Evolutionary conservation across 352 stramenopile genomes (phyloP).

Genomic region (Pythium brachiatum): DNA sequence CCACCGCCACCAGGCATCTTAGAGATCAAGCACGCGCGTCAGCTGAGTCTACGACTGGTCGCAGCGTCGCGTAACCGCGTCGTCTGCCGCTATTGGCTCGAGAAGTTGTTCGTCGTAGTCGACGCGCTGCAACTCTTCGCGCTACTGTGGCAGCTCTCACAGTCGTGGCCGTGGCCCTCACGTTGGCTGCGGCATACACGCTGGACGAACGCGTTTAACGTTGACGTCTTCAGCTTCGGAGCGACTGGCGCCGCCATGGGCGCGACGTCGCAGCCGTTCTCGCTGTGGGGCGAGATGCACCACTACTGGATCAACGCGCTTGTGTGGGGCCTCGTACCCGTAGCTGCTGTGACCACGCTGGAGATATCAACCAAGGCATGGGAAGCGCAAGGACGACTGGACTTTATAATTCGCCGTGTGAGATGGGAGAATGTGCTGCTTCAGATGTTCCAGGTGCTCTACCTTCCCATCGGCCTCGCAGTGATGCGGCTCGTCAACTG

Average conservation of each 20-base stretch:
- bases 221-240: slow-evolving; percentile 56
- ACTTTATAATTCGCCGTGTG: slow-evolving; percentile 29
- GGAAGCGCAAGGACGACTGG: slow-evolving; percentile 21
- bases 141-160: slow-evolving; percentile 76
- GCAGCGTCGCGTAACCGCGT: slow-evolving; percentile 3
- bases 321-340: slow-evolving; percentile 32
- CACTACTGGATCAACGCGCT: slow-evolving; percentile 65
- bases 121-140: slow-evolving; percentile 61
- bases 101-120: slow-evolving; percentile 43
- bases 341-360: slow-evolving; percentile 5
- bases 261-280: slow-evolving; percentile 50
- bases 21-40: slow-evolving; percentile 17
- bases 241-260: slow-evolving; percentile 55
- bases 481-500: slow-evolving; percentile 65
- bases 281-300: slow-evolving; percentile 55
- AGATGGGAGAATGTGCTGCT: slow-evolving; percentile 49
- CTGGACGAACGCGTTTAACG: slow-evolving; percentile 49
- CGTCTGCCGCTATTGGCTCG: slow-evolving; percentile 57
- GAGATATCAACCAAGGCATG: slow-evolving; percentile 10
- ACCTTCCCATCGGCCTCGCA: slow-evolving; percentile 55
- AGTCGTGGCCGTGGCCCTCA: slow-evolving; percentile 70
- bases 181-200: slow-evolving; percentile 49
- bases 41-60: slow-evolving; percentile 12
- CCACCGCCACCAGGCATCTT: slow-evolving; percentile 6
- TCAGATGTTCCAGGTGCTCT: slow-evolving; percentile 45